Base-by-base conservation (phyloP, 768 basidiomycete genomes). In the Hericium rajendrae region DNA sequence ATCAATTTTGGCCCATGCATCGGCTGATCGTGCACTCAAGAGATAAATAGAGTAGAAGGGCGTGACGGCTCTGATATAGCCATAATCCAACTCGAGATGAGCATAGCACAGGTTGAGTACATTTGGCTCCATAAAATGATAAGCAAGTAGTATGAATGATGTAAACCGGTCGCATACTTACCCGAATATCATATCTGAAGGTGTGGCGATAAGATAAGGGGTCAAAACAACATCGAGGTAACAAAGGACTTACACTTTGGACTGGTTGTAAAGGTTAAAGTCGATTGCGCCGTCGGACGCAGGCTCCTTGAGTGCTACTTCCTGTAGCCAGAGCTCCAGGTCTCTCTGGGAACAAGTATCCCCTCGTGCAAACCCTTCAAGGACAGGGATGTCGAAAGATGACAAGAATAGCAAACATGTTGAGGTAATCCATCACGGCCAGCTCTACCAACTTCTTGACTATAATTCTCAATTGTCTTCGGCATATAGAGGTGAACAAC, bases 311-410 rank as follows among this genome's bases (percentile, higher is more conserved):
- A 69, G 43, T 0, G 71, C 67, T 5, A 76, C 72, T 59, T 73
- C 73, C 54, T 73, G 70, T 4, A 77, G 54, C 76, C 74, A 76
- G 1, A 73, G 65, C 56, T 74, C 65, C 22, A 76, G 43, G 57
- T 72, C 70, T 24, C 62, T 66, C 64, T 73, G 67, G 0, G 71
- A 66, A 51, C 75, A 76, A 0, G 76, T 80, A 62, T 80, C 77
- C 0, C 78, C 78, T 1, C 78, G 72, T 20, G 66, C 69, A 59
- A 80, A 79, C 11, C 77, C 75, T 60, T 81, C 76, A 20, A 81
- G 67, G 32, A 76, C 66, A 2, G 77, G 74, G 10, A 78, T 69
- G 60, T 81, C 79, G 4, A 61, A 51, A 2, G 73, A 65, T 10
- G 69, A 72, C 9, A 79, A 69, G 62, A 77, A 76, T 71, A 79